Evolutionary conservation across 768 basidiomycete genomes (phyloP).

Genomic region (Podaxis carcinomalis): DNA sequence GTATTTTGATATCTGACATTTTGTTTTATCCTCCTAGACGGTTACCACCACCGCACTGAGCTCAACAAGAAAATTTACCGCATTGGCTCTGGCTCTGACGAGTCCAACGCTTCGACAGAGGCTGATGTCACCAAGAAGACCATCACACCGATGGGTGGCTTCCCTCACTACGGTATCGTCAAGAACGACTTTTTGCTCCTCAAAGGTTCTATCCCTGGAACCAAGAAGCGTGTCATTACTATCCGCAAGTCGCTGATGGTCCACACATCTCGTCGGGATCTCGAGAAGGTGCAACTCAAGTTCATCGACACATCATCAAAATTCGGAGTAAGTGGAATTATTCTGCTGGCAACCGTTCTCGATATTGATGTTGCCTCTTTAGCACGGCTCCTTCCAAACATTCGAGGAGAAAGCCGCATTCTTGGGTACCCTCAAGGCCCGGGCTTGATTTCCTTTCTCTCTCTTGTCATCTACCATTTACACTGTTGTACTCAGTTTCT

Average conservation of each 20-base stretch:
- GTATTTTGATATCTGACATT: conserved; percentile 5
- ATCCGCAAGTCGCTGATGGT: conserved; percentile 96
- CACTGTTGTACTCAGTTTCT: conserved; percentile 21
- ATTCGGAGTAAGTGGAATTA: conserved; percentile 70
- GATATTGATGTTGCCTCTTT: conserved; percentile 8
- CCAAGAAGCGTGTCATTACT: conserved; percentile 97
- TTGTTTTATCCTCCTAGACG: conserved; percentile 45
- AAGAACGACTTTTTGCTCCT: conserved; percentile 98
- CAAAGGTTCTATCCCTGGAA: conserved; percentile 94
- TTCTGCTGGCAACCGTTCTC: neutral
- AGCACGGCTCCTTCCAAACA: conserved; percentile 98
- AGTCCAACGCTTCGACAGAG: conserved; percentile 87
- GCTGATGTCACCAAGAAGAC: conserved; percentile 90
- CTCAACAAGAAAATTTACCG: conserved; percentile 99
- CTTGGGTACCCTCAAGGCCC: conserved; percentile 86
- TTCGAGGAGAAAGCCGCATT: conserved; percentile 95
- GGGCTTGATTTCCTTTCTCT: conserved; percentile 46
- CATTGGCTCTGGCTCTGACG: conserved; percentile 75
- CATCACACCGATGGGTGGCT: conserved; percentile 98
- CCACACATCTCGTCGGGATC: conserved; percentile 91
- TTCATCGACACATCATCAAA: conserved; percentile 99
- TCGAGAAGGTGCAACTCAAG: conserved; percentile 97
- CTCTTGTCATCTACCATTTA: conserved; percentile 34
- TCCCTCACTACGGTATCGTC: conserved; percentile 98
- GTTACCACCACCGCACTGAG: conserved; percentile 96